Conservation (phyloP, 2,329 filamentous ascomycete species). For the Sclerotinia spermophila region DNA sequence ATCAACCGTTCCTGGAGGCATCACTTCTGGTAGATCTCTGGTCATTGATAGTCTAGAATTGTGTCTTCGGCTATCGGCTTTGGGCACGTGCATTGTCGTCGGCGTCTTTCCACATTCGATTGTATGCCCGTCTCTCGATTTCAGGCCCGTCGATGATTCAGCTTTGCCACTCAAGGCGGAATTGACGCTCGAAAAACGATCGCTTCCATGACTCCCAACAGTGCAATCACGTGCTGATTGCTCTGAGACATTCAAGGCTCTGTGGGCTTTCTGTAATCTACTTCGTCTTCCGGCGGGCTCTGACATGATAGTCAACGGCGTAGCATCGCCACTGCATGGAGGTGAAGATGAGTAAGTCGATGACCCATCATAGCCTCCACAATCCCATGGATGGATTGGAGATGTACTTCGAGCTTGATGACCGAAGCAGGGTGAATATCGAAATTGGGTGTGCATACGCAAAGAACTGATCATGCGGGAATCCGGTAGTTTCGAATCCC, state of each 20-base stretch:
- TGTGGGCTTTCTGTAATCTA: slow-evolving; percentile 16
- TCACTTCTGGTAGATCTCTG: neutral
- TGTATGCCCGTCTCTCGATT: neutral
- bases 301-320: slow-evolving; percentile 18
- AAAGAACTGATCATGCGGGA: slow-evolving; percentile 36
- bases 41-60: neutral
- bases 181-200: neutral
- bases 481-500: slow-evolving; percentile 22
- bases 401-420: slow-evolving; percentile 35
- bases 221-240: slow-evolving; percentile 15
- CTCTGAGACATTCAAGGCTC: slow-evolving; percentile 23
- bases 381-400: slow-evolving; percentile 29
- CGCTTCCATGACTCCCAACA: slow-evolving; percentile 14
- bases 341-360: slow-evolving; percentile 19
- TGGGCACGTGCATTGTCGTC: neutral
- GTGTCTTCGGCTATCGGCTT: neutral
- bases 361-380: slow-evolving; percentile 24
- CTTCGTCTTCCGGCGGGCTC: slow-evolving; percentile 5
- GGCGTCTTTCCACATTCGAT: neutral
- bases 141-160: neutral
- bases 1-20: neutral
- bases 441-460: slow-evolving; percentile 36
- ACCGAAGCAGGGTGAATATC: slow-evolving; percentile 36
- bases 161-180: neutral
- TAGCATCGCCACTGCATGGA: slow-evolving; percentile 8